phyloP scores from a whole-genome alignment of 2,329 filamentous ascomycete genomes.

The Cercospora sp. region DNA sequence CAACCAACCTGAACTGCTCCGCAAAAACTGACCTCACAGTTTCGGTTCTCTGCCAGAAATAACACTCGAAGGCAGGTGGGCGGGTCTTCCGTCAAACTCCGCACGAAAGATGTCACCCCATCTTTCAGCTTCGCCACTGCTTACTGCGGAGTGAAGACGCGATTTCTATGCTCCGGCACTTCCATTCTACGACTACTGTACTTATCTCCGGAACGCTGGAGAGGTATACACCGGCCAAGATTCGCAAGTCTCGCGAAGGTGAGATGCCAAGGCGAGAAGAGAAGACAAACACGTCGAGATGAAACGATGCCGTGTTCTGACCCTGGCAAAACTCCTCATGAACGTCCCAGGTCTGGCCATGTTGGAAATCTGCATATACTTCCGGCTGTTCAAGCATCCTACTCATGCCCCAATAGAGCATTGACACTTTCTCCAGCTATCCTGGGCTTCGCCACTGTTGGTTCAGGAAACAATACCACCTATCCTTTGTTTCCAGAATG shows the following conservation, averaged over 20 bases:
- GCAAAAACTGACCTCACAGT: not conserved
- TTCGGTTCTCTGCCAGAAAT: not conserved
- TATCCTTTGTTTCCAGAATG: not conserved
- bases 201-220: not conserved
- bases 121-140: not conserved
- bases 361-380: slow-evolving; percentile 2
- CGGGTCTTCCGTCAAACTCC: not conserved
- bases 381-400: slow-evolving; percentile 2
- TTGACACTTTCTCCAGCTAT: not conserved
- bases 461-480: not conserved
- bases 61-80: not conserved
- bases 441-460: not conserved
- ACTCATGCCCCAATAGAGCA: not conserved
- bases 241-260: not conserved
- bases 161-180: not conserved
- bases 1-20: not conserved
- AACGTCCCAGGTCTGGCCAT: slow-evolving; percentile 5
- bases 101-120: not conserved
- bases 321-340: not conserved
- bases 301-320: not conserved
- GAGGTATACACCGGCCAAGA: not conserved
- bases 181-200: not conserved
- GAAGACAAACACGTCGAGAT: not conserved
- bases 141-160: not conserved
- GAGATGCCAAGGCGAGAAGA: not conserved